Conservation (phyloP, 2,329 filamentous ascomycete genomes). For the Aspergillus calidoustus region DNA sequence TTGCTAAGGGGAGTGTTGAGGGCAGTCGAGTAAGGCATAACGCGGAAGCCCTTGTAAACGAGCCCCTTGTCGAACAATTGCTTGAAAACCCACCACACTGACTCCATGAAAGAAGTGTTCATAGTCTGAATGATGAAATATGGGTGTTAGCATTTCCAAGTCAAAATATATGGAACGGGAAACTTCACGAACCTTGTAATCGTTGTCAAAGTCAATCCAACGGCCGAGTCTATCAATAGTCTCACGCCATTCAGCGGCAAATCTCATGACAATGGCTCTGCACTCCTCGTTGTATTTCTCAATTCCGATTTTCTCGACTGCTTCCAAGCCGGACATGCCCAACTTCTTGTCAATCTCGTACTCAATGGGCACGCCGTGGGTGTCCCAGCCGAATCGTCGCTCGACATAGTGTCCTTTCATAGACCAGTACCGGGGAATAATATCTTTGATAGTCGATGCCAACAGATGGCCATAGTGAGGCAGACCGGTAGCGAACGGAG, state of each 20-base stretch:
- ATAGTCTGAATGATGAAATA: slow-evolving; percentile 66
- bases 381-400: slow-evolving; percentile 93
- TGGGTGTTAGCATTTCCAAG: slow-evolving; percentile 7
- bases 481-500: slow-evolving; percentile 74
- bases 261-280: slow-evolving; percentile 90
- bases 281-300: slow-evolving; percentile 92
- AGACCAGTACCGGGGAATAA: slow-evolving; percentile 94
- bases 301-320: slow-evolving; percentile 83
- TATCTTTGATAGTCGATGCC: slow-evolving; percentile 95
- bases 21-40: slow-evolving; percentile 94
- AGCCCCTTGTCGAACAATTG: slow-evolving; percentile 86
- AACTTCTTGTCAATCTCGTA: slow-evolving; percentile 98
- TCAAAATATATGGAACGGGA: background rate
- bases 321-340: slow-evolving; percentile 83
- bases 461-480: slow-evolving; percentile 78
- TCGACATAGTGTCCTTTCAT: slow-evolving; percentile 96
- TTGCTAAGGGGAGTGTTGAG: slow-evolving; percentile 89
- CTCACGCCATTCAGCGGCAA: slow-evolving; percentile 80
- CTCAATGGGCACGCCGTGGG: slow-evolving; percentile 92
- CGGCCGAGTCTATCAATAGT: slow-evolving; percentile 88
- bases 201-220: slow-evolving; percentile 98
- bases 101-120: slow-evolving; percentile 95
- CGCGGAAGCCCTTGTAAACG: slow-evolving; percentile 87
- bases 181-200: slow-evolving; percentile 73
- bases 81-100: slow-evolving; percentile 96